Base-by-base conservation (phyloP, 352 stramenopile species). In the Phytophthora capsici region DNA sequence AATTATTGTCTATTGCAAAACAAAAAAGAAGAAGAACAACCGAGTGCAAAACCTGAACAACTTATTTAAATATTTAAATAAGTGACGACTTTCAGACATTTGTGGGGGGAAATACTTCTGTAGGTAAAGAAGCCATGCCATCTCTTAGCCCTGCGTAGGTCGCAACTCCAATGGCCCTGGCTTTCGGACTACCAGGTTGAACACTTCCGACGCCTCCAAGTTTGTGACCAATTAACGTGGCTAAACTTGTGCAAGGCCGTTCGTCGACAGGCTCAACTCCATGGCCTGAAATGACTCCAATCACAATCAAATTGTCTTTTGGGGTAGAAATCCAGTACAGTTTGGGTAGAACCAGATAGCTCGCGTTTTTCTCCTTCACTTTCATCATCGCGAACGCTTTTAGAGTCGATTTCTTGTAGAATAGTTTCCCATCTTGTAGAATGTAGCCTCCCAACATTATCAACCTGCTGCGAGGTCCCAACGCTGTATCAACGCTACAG, bases 331-430 rank as follows among this genome's bases (percentile, higher is more conserved):
- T 32, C 40, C 53, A 44, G 19, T 54, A 14, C 19, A 61, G 25
- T 12, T 54, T 53, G 19, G 34, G 19, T 16, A 61, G 9, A 25
- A 61, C 19, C 19, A 61, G 19, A 25, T 53, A 61, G 13, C 51
- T 28, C 10, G 6, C 16, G 4, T 43, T 26, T 28, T 54, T 10
- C 9, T 61, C 28, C 28, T 61, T 41, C 40, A 45, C 43, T 37
- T 37, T 53, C 19, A 61, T 16, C 28, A 61, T 14, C 6, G 40
- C 40, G 9, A 61, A 53, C 4, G 53, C 28, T 44, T 53, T 52
- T 10, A 61, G n/a, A 1, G 53, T 14, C 14, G 28, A 19, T 2
- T 22, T 46, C 22, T 22, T 28, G 28, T 61, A 61, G 28, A 19
- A 61, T 14, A 61, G 5, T 36, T 44, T 41, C 5, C 10, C 20